Base-by-base conservation (phyloP, 495 filamentous ascomycete genomes). In the Usnea hakonensis region DNA sequence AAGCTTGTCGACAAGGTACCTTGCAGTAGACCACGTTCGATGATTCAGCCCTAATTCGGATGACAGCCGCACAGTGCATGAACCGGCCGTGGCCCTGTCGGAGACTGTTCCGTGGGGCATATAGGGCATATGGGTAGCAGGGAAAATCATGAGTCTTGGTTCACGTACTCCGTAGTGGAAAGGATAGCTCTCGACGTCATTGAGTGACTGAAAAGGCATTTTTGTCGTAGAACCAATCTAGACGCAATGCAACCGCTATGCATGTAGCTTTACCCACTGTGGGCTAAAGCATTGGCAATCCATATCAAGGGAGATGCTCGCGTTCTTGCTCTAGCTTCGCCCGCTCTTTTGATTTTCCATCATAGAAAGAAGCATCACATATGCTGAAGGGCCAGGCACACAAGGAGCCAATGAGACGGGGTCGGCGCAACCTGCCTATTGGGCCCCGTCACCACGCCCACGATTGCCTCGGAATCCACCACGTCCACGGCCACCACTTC, bases 181-280 rank as follows among this genome's bases (percentile, higher is more conserved):
- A n/a, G 19, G 53, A 9, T 26, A 30, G 36, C 16, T 17, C 38
- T n/a, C 40, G 16, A 26, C n/a, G 32, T 32, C 17, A 62, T 55
- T n/a, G 30, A 44, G 28, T 44, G 11, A 5, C 19, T 16, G 53
- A 56, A 38, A 35, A 48, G 48, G 11, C 48, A 55, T 23, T n/a
- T 13, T 61, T 33, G 14, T 37, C 38, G 30, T 38, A 55, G 33
- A 37, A 30, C 40, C 40, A 35, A 32, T 62, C 30, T 58, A 40
- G 43, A 65, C 59, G 59, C 59, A 62, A 62, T 55, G 58, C 59
- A 52, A 58, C 54, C 64, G 64, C 64, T 65, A 65, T 65, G 63
- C 63, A 46, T 23, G 52, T 38, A 62, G 21, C 26, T 26, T 56
- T 30, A 48, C 26, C 52, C 26, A 58, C 63, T 38, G 57, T 57